Conservation (phyloP, 2,329 filamentous ascomycete genomes). For the Elsinoe arachidis region DNA sequence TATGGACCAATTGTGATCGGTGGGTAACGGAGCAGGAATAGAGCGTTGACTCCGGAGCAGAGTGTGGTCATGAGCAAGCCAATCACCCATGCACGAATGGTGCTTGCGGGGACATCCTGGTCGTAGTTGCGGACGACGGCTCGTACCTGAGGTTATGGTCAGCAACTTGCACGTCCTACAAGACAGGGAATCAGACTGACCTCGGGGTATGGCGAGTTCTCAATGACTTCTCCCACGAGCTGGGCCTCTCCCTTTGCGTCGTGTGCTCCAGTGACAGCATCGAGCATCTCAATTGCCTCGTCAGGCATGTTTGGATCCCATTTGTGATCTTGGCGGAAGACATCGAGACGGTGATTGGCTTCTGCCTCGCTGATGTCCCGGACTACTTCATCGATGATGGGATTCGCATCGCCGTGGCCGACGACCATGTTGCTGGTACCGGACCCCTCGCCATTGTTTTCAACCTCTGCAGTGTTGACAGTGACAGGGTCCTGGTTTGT, state of each 20-base stretch:
- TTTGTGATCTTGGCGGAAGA: slow-evolving; percentile 53
- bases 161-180: too few species aligned
- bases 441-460: slow-evolving; percentile 8
- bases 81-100: slow-evolving; percentile 56
- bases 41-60: slow-evolving; percentile 59
- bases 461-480: slow-evolving; percentile 12
- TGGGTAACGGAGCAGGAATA: slow-evolving; percentile 83
- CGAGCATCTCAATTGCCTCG: slow-evolving; percentile 52
- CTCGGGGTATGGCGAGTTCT: slow-evolving; percentile 60
- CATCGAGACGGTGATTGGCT: slow-evolving; percentile 35
- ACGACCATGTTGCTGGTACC: slow-evolving; percentile 17
- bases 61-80: slow-evolving; percentile 53
- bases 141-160: slow-evolving; percentile 38
- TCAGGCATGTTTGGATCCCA: slow-evolving; percentile 59
- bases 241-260: slow-evolving; percentile 49
- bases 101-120: slow-evolving; percentile 56
- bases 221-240: slow-evolving; percentile 52
- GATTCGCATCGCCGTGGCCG: slow-evolving; percentile 17
- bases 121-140: slow-evolving; percentile 58
- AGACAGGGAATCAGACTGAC: slow-evolving; percentile 31
- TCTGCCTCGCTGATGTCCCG: slow-evolving; percentile 20
- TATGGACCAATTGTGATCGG: slow-evolving; percentile 82
- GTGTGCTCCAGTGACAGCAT: slow-evolving; percentile 47
- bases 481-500: slow-evolving; percentile 17
- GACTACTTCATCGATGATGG: slow-evolving; percentile 15